Evolutionary conservation across 257 asterid genomes (phyloP).

Genomic region (Nicotiana tomentosiformis): DNA sequence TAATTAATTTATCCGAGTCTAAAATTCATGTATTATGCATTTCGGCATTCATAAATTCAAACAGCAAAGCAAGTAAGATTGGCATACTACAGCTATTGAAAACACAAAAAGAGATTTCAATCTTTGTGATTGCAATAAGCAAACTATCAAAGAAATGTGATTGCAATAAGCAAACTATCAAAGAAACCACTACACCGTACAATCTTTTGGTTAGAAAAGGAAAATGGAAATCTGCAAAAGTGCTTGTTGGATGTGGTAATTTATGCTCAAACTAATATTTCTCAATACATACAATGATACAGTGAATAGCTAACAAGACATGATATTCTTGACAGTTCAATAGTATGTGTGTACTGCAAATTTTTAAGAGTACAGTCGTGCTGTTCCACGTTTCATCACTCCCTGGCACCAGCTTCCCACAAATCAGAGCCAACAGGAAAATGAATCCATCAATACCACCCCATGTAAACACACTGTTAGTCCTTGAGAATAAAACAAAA

Average conservation of each 20-base stretch:
- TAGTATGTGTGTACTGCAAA: background rate
- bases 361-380: background rate
- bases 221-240: background rate
- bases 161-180: background rate
- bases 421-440: constrained; percentile 3
- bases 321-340: background rate
- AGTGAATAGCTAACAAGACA: background rate
- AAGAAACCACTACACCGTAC: background rate
- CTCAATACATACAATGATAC: background rate
- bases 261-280: background rate
- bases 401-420: background rate
- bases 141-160: background rate
- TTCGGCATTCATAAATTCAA: background rate
- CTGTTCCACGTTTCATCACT: background rate
- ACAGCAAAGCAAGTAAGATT: background rate
- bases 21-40: background rate
- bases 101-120: background rate
- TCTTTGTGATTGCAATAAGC: background rate
- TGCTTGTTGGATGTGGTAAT: background rate
- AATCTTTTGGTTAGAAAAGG: background rate
- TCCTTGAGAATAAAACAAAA: constrained; percentile 1
- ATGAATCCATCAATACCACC: constrained; percentile 2
- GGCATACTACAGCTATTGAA: background rate
- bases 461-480: background rate
- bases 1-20: background rate